Percentiles rank a stretch among this genome's conserved stretches.
Conservation (phyloP, 2,329 filamentous ascomycete species). For the Calonectria henricotiae region DNA sequence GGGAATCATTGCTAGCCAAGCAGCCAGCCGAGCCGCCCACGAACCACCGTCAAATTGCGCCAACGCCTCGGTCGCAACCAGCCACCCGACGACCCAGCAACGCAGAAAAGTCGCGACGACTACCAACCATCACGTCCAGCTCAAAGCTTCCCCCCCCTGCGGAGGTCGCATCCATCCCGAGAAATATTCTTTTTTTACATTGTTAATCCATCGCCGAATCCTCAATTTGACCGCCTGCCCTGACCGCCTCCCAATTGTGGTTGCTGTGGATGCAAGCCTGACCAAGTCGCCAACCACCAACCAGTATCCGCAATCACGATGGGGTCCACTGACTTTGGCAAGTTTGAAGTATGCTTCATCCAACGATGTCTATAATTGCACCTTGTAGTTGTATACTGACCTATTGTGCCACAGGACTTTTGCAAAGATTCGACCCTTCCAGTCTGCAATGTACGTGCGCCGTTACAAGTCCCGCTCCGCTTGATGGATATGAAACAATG, state of each 20-base stretch:
- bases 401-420: constrained; percentile 74
- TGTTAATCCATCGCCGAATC: constrained; percentile 33
- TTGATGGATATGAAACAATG: constrained; percentile 45
- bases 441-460: constrained; percentile 83
- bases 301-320: constrained; percentile 61
- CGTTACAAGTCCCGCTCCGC: constrained; percentile 31
- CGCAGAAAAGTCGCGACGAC: constrained; percentile 13
- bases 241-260: constrained; percentile 46
- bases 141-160: constrained; percentile 23
- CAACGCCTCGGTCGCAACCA: constrained; percentile 35
- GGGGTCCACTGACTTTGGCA: constrained; percentile 75
- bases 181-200: neutral
- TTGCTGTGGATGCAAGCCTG: constrained; percentile 51
- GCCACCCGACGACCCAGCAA: constrained; percentile 38
- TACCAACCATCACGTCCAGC: constrained; percentile 8
- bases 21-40: constrained; percentile 17
- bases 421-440: constrained; percentile 88
- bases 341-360: constrained; percentile 68
- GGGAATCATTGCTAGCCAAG: constrained; percentile 21
- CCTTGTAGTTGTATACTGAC: constrained; percentile 46
- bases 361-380: constrained; percentile 25
- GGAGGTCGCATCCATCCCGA: neutral
- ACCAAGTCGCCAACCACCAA: constrained; percentile 50
- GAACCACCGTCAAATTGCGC: constrained; percentile 32
- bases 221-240: constrained; percentile 35